These are phyloP conservation scores for Fraxinus angustifolia DNA, from an alignment of 305 asterid genomes.

Conservation along the genomic window DNA sequence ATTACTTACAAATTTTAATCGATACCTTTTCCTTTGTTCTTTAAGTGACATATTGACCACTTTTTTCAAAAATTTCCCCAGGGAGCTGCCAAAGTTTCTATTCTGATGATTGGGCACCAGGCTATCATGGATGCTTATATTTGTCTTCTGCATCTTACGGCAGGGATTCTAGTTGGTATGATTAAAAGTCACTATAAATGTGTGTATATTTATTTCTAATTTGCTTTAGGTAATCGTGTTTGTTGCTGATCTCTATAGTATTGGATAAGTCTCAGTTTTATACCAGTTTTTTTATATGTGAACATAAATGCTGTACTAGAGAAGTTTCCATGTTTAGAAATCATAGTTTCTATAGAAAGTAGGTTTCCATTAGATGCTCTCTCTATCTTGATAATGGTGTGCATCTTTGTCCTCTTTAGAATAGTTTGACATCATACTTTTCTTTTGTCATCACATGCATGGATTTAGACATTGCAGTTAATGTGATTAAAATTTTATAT, in stretches of 20 bases:
- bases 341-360: not conserved
- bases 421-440: not conserved
- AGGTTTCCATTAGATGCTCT: not conserved
- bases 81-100: slow-evolving; percentile 99
- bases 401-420: not conserved
- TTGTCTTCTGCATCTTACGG: slow-evolving; percentile 96
- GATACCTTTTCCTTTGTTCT: slow-evolving; percentile 3
- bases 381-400: not conserved
- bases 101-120: slow-evolving; percentile 93
- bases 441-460: not conserved
- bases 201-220: not conserved
- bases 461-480: not conserved
- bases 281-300: not conserved
- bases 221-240: not conserved
- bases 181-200: slow-evolving; percentile 4
- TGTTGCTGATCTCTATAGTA: not conserved
- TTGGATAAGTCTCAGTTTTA: not conserved
- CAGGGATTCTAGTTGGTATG: slow-evolving; percentile 96
- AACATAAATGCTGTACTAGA: not conserved
- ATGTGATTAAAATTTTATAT: not conserved
- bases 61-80: slow-evolving; percentile 25
- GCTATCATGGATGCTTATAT: slow-evolving; percentile 98
- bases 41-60: slow-evolving; percentile 1
- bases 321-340: not conserved
- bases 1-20: slow-evolving; percentile 6